Evolutionary conservation across 2,329 filamentous ascomycete genomes (phyloP).

Genomic region (Volutella citrinella): DNA sequence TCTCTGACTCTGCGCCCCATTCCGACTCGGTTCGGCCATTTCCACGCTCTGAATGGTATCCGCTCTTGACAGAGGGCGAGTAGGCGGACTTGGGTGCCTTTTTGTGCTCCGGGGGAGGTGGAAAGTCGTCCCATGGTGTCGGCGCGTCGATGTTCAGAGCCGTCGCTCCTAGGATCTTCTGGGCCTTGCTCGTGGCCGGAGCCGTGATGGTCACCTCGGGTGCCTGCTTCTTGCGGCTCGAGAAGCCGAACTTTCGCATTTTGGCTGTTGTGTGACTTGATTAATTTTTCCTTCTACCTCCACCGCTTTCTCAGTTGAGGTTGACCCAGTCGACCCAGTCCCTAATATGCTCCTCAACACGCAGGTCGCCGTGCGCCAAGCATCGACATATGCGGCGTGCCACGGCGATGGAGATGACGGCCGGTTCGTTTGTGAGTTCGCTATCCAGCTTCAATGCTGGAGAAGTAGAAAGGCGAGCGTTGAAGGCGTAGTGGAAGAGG

Average conservation of each 20-base stretch:
- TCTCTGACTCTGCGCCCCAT: slow-evolving; percentile 26
- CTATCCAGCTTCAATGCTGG: too few relatives aligned
- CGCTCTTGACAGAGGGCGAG: slow-evolving; percentile 4
- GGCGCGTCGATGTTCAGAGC: slow-evolving; percentile 23
- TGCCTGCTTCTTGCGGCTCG: slow-evolving; percentile 26
- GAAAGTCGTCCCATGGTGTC: slow-evolving; percentile 16
- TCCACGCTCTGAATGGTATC: background rate
- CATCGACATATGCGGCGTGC: slow-evolving; percentile 20
- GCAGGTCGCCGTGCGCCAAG: slow-evolving; percentile 13
- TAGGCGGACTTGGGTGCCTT: slow-evolving; percentile 14
- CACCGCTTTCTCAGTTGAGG: slow-evolving; percentile 9
- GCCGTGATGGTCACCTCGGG: slow-evolving; percentile 25
- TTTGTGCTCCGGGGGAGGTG: slow-evolving; percentile 21
- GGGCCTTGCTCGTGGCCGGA: slow-evolving; percentile 24
- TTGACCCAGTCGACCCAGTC: slow-evolving; percentile 7
- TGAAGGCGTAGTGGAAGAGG: too few relatives aligned
- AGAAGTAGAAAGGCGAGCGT: too few relatives aligned
- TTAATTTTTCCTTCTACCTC: slow-evolving; percentile 5
- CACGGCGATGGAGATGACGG: slow-evolving; percentile 1
- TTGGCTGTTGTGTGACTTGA: slow-evolving; percentile 6
- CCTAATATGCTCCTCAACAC: too few relatives aligned
- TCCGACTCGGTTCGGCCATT: slow-evolving; percentile 10
- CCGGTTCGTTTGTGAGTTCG: background rate
- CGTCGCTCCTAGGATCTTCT: slow-evolving; percentile 24
- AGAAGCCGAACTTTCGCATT: slow-evolving; percentile 28